Percentiles rank a stretch among this genome's conserved stretches.
Conservation (phyloP, 2,329 filamentous ascomycete species). For the Talaromyces rugulosus region DNA sequence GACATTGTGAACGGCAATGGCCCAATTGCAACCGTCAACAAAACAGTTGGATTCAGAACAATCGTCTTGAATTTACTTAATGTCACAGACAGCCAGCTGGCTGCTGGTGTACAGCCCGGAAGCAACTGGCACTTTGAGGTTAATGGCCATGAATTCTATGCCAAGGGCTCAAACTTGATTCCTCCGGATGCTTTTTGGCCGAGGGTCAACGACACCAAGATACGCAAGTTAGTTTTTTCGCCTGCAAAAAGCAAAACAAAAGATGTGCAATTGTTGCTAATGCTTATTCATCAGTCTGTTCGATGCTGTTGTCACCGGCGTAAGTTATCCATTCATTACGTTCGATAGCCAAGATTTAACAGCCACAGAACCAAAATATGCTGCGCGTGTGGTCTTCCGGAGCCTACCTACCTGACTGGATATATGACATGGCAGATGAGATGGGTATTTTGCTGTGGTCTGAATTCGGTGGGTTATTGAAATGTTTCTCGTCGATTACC, state of each 20-base stretch:
- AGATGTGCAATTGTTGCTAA: background rate
- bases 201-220: constrained; percentile 50
- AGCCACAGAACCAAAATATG: constrained; percentile 56
- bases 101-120: constrained; percentile 52
- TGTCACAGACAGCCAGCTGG: constrained; percentile 51
- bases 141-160: constrained; percentile 61
- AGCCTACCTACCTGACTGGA: constrained; percentile 57
- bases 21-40: constrained; percentile 42
- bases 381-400: constrained; percentile 60
- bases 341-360: background rate
- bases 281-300: constrained; percentile 28
- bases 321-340: background rate
- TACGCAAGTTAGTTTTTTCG: constrained; percentile 38
- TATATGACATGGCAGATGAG: constrained; percentile 61
- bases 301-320: constrained; percentile 49
- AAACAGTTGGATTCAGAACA: constrained; percentile 59
- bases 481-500: background rate
- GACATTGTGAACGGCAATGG: constrained; percentile 37
- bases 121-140: constrained; percentile 64
- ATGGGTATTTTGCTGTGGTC: constrained; percentile 59
- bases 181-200: constrained; percentile 62
- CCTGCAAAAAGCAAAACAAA: background rate
- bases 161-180: constrained; percentile 61
- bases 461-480: constrained; percentile 43
- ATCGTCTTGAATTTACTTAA: constrained; percentile 56